Percentiles rank a stretch among this genome's conserved stretches.
Conservation (phyloP, 2,329 filamentous ascomycete genomes). For the Tolypocladium sp. region DNA sequence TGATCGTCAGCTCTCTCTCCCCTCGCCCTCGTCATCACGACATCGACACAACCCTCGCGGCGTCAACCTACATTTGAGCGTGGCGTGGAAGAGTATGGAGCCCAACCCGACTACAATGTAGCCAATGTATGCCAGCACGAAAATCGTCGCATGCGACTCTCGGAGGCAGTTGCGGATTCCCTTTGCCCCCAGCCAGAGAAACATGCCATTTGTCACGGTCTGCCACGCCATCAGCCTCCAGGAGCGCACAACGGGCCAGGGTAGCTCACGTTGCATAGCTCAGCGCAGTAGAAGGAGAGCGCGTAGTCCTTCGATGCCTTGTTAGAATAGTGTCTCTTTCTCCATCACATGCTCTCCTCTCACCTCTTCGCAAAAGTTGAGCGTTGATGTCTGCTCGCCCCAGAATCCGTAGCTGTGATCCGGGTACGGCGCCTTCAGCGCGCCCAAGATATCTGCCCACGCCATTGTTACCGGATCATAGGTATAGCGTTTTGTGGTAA, state of each 20-base stretch:
- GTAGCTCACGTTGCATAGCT: conserved; percentile 54
- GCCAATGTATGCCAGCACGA: conserved; percentile 52
- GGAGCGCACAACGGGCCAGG: not conserved
- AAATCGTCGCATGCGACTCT: conserved; percentile 67
- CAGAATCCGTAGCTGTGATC: conserved; percentile 47
- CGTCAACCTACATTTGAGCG: conserved; percentile 40
- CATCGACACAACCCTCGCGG: not conserved
- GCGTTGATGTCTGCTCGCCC: conserved; percentile 60
- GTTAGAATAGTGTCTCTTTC: not conserved
- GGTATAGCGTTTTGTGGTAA: not conserved
- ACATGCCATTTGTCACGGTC: conserved; percentile 73
- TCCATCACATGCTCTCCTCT: conserved; percentile 2
- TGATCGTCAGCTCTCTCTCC: not conserved
- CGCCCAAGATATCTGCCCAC: not conserved
- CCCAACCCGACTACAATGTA: conserved; percentile 46
- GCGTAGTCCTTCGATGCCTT: conserved; percentile 43
- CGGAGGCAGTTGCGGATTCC: conserved; percentile 65
- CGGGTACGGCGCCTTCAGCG: conserved; percentile 28
- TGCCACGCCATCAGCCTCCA: conserved; percentile 23
- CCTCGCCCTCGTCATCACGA: not conserved
- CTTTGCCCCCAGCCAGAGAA: conserved; percentile 67
- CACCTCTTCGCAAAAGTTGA: conserved; percentile 78
- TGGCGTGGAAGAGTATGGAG: conserved; percentile 47
- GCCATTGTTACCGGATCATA: not conserved
- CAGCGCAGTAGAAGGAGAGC: conserved; percentile 64